These are phyloP conservation scores for Sambucus nigra DNA, from an alignment of 129 eudicot species.

Conservation along the genomic window DNA sequence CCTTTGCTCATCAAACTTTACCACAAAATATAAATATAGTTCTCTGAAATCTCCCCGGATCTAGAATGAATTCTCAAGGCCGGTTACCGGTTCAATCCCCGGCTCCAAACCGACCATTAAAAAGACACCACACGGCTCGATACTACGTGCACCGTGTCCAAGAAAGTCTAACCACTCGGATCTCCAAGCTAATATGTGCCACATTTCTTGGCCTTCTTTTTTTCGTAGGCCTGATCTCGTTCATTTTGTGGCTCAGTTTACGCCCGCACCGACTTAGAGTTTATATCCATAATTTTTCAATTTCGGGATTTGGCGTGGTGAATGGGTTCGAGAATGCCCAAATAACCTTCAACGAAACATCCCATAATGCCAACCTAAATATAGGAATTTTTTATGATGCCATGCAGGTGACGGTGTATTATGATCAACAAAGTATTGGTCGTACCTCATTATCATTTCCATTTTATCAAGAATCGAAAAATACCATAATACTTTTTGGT, in stretches of 20 bases:
- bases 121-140: conserved; percentile 49
- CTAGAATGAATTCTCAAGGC: conserved; percentile 27
- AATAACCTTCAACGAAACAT: conserved; percentile 43
- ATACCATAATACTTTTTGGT: conserved; percentile 37
- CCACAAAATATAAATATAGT: conserved; percentile 1
- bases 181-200: conserved; percentile 64
- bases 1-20: conserved; percentile 13
- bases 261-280: conserved; percentile 83
- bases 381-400: conserved; percentile 57
- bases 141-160: conserved; percentile 64
- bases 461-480: conserved; percentile 61
- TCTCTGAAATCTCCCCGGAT: conserved; percentile 7
- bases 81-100: conserved; percentile 27
- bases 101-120: conserved; percentile 21
- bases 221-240: conserved; percentile 45
- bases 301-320: conserved; percentile 35
- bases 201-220: conserved; percentile 46
- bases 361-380: conserved; percentile 54
- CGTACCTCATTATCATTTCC: conserved; percentile 31
- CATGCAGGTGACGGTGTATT: conserved; percentile 30
- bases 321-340: conserved; percentile 39
- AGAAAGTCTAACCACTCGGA: conserved; percentile 61
- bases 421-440: conserved; percentile 45
- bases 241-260: conserved; percentile 72
- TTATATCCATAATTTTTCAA: conserved; percentile 44